Evolutionary conservation across 345 rosid species (phyloP).

Genomic region (Citrus reticulata): DNA sequence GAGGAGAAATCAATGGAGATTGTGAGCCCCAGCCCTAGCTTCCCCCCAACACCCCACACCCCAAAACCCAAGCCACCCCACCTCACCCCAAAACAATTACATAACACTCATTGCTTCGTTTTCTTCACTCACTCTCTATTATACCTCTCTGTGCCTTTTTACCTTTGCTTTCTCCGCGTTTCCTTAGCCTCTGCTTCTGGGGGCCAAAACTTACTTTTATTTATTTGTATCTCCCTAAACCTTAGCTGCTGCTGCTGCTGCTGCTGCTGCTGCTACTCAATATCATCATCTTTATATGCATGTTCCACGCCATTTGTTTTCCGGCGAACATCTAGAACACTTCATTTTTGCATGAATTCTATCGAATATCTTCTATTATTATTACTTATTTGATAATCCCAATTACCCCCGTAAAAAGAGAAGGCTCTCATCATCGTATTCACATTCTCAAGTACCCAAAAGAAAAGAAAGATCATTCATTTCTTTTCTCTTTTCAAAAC

Average conservation of each 20-base stretch:
- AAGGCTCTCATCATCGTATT: no score
- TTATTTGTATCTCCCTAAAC: constrained; percentile 7
- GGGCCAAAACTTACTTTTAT: constrained; percentile 33
- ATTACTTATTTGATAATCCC: background rate
- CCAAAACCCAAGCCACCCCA: background rate
- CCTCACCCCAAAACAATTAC: background rate
- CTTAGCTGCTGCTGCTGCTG: constrained; percentile 8
- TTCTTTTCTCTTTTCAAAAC: no score
- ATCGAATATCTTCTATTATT: background rate
- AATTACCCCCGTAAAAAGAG: background rate
- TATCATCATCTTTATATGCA: constrained; percentile 65
- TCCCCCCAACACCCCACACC: background rate
- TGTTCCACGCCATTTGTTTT: constrained; percentile 34
- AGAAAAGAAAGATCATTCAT: no score
- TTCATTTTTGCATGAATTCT: constrained; percentile 38
- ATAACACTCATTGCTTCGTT: constrained; percentile 10
- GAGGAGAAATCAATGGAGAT: no score
- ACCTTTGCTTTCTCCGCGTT: constrained; percentile 58
- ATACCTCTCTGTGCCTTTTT: background rate
- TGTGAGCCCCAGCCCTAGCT: background rate
- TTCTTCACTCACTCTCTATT: background rate
- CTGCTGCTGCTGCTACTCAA: background rate
- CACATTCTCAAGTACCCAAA: no score
- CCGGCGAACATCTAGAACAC: constrained; percentile 34
- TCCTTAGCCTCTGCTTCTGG: constrained; percentile 82